Conservation (phyloP, 345 rosid species). For the Trapa incisa region DNA sequence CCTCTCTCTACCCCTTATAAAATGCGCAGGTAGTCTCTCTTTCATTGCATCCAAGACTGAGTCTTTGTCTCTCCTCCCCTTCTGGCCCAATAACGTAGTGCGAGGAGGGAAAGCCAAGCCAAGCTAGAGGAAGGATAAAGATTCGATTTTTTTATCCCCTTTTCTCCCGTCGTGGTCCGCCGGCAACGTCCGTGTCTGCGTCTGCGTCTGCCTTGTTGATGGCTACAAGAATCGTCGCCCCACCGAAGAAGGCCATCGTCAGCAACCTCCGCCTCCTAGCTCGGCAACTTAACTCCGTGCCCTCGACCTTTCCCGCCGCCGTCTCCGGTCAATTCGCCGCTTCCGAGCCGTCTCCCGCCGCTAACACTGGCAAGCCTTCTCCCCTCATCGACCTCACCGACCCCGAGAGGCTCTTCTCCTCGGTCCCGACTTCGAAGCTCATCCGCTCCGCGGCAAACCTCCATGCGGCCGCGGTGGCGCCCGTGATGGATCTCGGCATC, state of each 20-base stretch:
- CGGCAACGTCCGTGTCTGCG: too few relatives aligned
- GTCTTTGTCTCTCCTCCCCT: not conserved
- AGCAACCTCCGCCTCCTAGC: constrained; percentile 20
- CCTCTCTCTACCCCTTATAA: not conserved
- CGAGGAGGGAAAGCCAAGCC: not conserved
- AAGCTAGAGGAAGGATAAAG: not conserved
- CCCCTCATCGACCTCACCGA: constrained; percentile 34
- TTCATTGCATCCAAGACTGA: not conserved
- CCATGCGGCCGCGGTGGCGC: constrained; percentile 40
- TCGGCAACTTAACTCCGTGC: constrained; percentile 30
- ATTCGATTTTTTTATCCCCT: not conserved
- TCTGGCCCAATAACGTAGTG: not conserved
- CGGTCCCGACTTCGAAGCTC: constrained; percentile 34
- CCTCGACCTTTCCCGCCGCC: constrained; percentile 27
- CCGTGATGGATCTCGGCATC: constrained; percentile 56
- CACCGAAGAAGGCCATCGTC: constrained; percentile 3
- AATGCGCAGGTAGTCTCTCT: not conserved
- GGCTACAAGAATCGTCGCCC: constrained; percentile 5
- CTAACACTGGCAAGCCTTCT: not conserved
- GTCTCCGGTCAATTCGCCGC: constrained; percentile 13
- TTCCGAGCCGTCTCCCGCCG: constrained; percentile 2
- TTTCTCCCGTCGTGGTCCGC: too few relatives aligned
- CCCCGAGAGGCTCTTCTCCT: constrained; percentile 39
- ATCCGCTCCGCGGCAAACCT: constrained; percentile 40
- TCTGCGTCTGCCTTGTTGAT: not conserved